Evolutionary conservation across 306 rosid species (phyloP), one percentile per base, ranked within the genome.

Genomic region (Cicer yamashitae): DNA sequence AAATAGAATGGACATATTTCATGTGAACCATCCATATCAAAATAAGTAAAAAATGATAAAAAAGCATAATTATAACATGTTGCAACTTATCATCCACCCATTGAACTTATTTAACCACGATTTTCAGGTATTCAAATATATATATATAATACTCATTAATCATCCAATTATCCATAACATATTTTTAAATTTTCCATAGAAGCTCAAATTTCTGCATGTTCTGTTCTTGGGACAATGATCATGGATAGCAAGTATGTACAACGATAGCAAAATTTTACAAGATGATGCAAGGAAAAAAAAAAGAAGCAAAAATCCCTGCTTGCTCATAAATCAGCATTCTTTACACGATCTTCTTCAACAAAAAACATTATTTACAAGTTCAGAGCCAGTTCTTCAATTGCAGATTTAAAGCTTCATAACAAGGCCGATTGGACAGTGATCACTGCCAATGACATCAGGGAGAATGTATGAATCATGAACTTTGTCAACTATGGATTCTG

Each of bases 401-500:
- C 64, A 39, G 18, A 60, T 8, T 84, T 88, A 91, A 40, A 87
- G 82, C 85, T 85, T 83, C 71, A 90, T 76, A 20, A 87, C 15
- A 18, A 94, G 96, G 64, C 98, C 98, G 67, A 91, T 70, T 47
- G 97, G 97, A 14, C 97, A 94, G 82, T 94, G 98, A 85, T 94
- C 98, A 50, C 98, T 94, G 20, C 98, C 98, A 22, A 64, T 25
- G 10, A 91, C 81, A 79, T 94, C 96, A 14, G 98, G 91, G 47
- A 91, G 84, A 80, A 91, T 90, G 86, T 91, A 94, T 0, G 98
- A 94, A 75, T 94, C 98, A 4, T 94, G 88, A 67, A 90, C 94
- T 71, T 86, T 87, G 72, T 90, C 91, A 1, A 88, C 93, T 45
- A 94, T 80, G 75, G 90, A 86, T 66, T 90, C 96, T 14, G 98